Evolutionary conservation across 768 basidiomycete species (phyloP), one percentile per base, ranked within the genome.

Genomic region (Termitomyces sp.): DNA sequence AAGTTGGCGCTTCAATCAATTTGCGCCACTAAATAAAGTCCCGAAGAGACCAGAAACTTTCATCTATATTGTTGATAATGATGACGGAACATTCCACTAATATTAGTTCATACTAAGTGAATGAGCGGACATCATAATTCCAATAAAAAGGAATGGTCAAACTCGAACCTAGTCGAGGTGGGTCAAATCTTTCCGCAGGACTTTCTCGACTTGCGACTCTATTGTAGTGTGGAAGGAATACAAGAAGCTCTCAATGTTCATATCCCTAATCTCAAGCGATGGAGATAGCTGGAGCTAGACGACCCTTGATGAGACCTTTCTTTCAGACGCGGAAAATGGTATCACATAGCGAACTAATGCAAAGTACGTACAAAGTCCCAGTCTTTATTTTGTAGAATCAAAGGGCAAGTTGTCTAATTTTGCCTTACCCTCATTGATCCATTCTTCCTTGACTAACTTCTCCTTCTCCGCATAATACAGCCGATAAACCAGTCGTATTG

Each of bases 401-500:
- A 65, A 62, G 19, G 77, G 77, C 53, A 80, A 66, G 50, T 75
- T 71, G 3, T 73, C 66, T 58, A 79, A 55, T n/a, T 77, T 77
- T 8, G 85, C 88, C 71, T 82, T 87, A 45, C 87, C 89, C 4
- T 87, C 83, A 53, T 88, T 86, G 59, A 93, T 80, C 90, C 90
- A 92, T 65, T 92, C 84, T 65, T 88, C 77, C 71, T 90, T 90
- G 51, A 93, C 87, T 72, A 94, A 62, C 75, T 84, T 87, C 66
- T 87, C 85, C 74, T 74, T 85, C 46, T 85, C 86, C 9, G 71
- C 68, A 64, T 84, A 89, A 67, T 93, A 90, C 63, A 90, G 66
- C 60, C 85, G 78, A 69, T 95, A 94, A 54, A 92, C 90, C 70
- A 93, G 71, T 72, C 91, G 91, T 67, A 98, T 94, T 48, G 97